Conservation (phyloP, 192 early-diverging fungal species). For the Backusella parvicylindrica region DNA sequence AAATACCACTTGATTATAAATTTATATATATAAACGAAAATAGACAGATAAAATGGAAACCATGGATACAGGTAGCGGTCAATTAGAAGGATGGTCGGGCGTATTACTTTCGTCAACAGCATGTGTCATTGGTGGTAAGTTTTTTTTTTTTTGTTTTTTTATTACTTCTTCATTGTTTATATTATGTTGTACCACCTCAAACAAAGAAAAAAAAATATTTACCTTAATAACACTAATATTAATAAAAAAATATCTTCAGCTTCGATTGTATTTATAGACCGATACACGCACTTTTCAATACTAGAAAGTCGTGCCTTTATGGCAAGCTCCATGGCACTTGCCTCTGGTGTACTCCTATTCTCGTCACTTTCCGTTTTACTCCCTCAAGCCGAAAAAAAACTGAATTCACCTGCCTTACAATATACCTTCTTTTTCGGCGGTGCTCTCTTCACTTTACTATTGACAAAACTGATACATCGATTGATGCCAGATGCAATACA, state of each 20-base stretch:
- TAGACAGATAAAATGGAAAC: background rate
- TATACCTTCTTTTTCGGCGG: slow-evolving; percentile 25
- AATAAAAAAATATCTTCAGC: too few relatives aligned
- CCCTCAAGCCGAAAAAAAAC: slow-evolving; percentile 18
- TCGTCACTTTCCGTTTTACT: slow-evolving; percentile 30
- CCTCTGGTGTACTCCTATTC: slow-evolving; percentile 28
- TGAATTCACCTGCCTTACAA: background rate
- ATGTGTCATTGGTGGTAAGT: slow-evolving; percentile 29
- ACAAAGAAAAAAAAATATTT: too few relatives aligned
- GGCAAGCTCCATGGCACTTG: slow-evolving; percentile 23
- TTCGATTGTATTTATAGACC: slow-evolving; percentile 32
- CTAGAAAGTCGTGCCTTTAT: slow-evolving; percentile 16
- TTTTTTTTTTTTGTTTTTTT: slow-evolving; percentile 11
- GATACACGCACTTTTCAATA: slow-evolving; percentile 8
- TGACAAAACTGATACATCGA: slow-evolving; percentile 21
- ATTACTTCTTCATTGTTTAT: slow-evolving; percentile 4
- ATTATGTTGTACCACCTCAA: background rate
- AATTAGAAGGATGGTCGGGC: slow-evolving; percentile 23
- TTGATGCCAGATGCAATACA: slow-evolving; percentile 28
- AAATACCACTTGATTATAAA: too few relatives aligned
- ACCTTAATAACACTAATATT: too few relatives aligned
- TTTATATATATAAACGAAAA: too few relatives aligned
- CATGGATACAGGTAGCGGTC: background rate
- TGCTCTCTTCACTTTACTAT: slow-evolving; percentile 13
- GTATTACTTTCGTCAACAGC: slow-evolving; percentile 25